Conservation (phyloP, 768 basidiomycete genomes). For the Podaxis carcinomalis region DNA sequence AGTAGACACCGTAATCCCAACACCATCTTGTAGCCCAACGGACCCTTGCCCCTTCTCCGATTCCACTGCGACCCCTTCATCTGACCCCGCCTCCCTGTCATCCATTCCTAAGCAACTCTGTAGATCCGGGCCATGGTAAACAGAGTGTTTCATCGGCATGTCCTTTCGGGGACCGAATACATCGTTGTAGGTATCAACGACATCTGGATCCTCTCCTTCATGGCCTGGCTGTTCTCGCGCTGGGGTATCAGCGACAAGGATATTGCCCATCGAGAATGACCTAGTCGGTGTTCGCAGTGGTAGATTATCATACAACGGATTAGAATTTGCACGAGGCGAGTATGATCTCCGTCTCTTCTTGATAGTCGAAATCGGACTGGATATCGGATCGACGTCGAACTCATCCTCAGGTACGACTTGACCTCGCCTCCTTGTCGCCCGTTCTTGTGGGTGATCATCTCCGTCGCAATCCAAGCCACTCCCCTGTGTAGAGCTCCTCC, state of each 20-base stretch:
- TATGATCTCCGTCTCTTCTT: constrained; percentile 15
- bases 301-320: background rate
- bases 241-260: constrained; percentile 8
- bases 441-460: background rate
- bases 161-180: background rate
- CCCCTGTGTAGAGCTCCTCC: constrained; percentile 5
- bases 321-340: background rate
- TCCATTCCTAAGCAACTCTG: constrained; percentile 8
- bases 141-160: background rate
- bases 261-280: constrained; percentile 5
- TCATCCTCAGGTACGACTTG: constrained; percentile 13
- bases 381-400: constrained; percentile 22
- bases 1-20: no score
- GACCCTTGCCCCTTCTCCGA: background rate
- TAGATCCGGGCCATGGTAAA: constrained; percentile 9
- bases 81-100: background rate
- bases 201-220: background rate
- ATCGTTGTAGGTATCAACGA: background rate
- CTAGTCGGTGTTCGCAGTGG: constrained; percentile 2
- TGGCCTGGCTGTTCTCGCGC: background rate
- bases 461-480: background rate
- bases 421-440: background rate
- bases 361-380: constrained; percentile 24
- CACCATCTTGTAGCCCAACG: background rate
- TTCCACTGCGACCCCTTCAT: background rate